Percentiles rank a stretch among this genome's conserved stretches.
Conservation (phyloP, 192 early-diverging fungal species). For the Coemansia sp. region DNA sequence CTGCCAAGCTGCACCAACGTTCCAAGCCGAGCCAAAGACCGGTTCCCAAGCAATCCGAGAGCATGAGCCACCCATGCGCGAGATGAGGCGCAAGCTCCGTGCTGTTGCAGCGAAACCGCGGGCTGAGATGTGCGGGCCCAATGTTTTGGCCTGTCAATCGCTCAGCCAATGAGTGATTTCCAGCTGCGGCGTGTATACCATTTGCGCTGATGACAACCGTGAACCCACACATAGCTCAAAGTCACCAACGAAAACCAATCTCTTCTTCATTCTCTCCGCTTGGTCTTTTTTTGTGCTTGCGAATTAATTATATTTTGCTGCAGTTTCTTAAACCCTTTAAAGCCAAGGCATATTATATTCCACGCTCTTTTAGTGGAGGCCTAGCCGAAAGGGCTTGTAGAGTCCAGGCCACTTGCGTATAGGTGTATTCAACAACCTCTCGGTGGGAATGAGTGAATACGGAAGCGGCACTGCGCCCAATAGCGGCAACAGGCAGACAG, state of each 20-base stretch:
- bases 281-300: background rate
- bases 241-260: too few relatives aligned
- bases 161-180: too few relatives aligned
- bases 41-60: too few relatives aligned
- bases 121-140: too few relatives aligned
- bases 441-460: constrained; percentile 53
- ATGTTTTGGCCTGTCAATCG: constrained; percentile 1
- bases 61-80: too few relatives aligned
- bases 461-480: constrained; percentile 45
- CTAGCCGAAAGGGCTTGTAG: background rate
- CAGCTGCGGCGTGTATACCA: too few relatives aligned
- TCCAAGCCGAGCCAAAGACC: too few relatives aligned
- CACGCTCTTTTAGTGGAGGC: background rate
- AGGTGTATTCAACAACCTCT: background rate
- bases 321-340: background rate
- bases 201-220: too few relatives aligned
- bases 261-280: too few relatives aligned
- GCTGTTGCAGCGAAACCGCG: constrained; percentile 14
- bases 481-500: constrained; percentile 43
- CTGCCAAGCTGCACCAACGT: too few relatives aligned
- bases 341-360: background rate
- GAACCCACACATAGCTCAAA: too few relatives aligned
- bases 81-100: too few relatives aligned
- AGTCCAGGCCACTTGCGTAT: background rate
- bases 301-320: background rate